Evolutionary conservation across 2,329 filamentous ascomycete species (phyloP).

Genomic region (Curvularia spicifera): DNA sequence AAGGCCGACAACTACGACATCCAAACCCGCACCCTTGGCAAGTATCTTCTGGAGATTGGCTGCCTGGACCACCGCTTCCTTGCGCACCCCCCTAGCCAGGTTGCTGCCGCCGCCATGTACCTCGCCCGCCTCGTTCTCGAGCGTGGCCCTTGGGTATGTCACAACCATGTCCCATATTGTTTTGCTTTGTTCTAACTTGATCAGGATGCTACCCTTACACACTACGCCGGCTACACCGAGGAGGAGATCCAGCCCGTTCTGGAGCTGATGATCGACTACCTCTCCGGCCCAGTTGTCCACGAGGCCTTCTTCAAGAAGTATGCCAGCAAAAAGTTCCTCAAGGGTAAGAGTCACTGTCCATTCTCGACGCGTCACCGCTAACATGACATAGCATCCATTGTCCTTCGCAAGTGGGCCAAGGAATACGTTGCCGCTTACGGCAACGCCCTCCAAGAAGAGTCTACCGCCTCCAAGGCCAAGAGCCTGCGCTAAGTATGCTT

Average conservation of each 20-base stretch:
- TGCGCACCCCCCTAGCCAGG: slow-evolving; percentile 83
- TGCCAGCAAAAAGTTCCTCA: slow-evolving; percentile 98
- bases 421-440: slow-evolving; percentile 58
- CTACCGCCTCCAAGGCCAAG: slow-evolving; percentile 28
- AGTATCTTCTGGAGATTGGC: slow-evolving; percentile 97
- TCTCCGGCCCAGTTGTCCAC: slow-evolving; percentile 86
- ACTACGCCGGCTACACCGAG: slow-evolving; percentile 93
- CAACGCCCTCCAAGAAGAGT: slow-evolving; percentile 39
- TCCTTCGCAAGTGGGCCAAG: slow-evolving; percentile 93
- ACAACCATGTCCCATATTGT: background rate
- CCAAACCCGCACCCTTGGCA: slow-evolving; percentile 93
- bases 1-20: slow-evolving; percentile 99
- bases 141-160: slow-evolving; percentile 85
- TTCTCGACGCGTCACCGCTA: slow-evolving; percentile 11
- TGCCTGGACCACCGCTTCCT: slow-evolving; percentile 95
- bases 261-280: slow-evolving; percentile 94
- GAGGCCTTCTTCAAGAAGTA: slow-evolving; percentile 99
- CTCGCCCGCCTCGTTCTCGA: slow-evolving; percentile 88
- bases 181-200: slow-evolving; percentile 14
- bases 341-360: slow-evolving; percentile 67
- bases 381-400: slow-evolving; percentile 73
- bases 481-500: slow-evolving; percentile 32
- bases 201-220: slow-evolving; percentile 81
- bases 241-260: slow-evolving; percentile 92
- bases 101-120: slow-evolving; percentile 95